phyloP scores from a whole-genome alignment of 202 grass and related monocot species.

The Panicum hallii region DNA sequence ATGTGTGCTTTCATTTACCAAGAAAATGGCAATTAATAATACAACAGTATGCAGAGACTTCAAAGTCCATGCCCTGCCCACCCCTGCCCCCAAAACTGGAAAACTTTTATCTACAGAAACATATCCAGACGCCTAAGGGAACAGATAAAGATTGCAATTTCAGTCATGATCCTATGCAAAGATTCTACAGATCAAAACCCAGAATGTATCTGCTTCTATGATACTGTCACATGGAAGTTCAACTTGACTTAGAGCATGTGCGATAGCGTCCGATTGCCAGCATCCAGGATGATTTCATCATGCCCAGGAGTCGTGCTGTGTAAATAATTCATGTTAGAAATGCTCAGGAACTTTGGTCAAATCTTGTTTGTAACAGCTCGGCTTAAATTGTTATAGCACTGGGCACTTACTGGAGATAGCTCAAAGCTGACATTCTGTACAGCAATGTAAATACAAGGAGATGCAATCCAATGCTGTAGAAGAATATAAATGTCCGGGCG shows the following conservation, averaged over 20 bases:
- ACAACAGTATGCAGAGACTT: slow-evolving; percentile 47
- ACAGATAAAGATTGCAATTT: slow-evolving; percentile 36
- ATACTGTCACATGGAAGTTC: slow-evolving; percentile 35
- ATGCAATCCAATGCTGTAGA: slow-evolving; percentile 99
- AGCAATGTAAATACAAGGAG: slow-evolving; percentile 97
- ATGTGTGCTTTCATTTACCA: slow-evolving; percentile 53
- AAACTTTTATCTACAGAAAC: slow-evolving; percentile 53
- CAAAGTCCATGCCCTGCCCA: slow-evolving; percentile 5
- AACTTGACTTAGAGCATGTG: slow-evolving; percentile 47
- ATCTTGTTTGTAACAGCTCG: background rate
- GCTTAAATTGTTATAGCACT: slow-evolving; percentile 28
- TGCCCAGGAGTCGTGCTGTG: slow-evolving; percentile 65
- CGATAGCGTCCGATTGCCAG: slow-evolving; percentile 76
- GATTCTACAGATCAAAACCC: slow-evolving; percentile 38
- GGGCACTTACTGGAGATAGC: slow-evolving; percentile 80
- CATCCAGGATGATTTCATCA: slow-evolving; percentile 80
- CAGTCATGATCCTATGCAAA: slow-evolving; percentile 45
- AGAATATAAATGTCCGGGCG: slow-evolving; percentile 96
- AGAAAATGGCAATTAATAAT: slow-evolving; percentile 22
- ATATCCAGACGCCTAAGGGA: slow-evolving; percentile 42
- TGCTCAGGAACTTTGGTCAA: background rate
- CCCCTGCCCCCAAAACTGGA: slow-evolving; percentile 28
- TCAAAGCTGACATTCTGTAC: slow-evolving; percentile 98
- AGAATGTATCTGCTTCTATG: slow-evolving; percentile 31
- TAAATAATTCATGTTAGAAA: slow-evolving; percentile 40